A percentile compares a stretch with the other conserved stretches of the same genome.
phyloP scores from a whole-genome alignment of 768 basidiomycete genomes.

The Leccinum obscurum region DNA sequence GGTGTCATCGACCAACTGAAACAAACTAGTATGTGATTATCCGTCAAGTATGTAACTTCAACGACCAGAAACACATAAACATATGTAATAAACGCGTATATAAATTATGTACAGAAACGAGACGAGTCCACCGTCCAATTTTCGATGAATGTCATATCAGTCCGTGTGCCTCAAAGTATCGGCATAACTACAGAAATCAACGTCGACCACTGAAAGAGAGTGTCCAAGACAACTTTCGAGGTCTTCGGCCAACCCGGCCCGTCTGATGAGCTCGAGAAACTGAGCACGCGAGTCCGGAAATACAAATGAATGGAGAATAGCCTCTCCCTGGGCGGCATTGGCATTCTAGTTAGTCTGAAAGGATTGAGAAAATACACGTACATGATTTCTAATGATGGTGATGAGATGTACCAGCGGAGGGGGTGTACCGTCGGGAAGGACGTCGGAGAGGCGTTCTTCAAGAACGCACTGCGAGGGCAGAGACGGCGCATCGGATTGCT shows the following conservation, averaged over 20 bases:
- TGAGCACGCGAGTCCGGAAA: constrained; percentile 76
- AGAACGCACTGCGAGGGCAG: constrained; percentile 7
- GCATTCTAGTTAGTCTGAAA: constrained; percentile 10
- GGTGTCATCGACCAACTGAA: constrained; percentile 7
- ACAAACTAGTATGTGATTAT: not conserved
- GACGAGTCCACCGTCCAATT: not conserved
- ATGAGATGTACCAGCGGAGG: constrained; percentile 46
- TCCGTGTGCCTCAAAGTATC: constrained; percentile 16
- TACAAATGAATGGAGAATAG: constrained; percentile 59
- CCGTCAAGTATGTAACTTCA: not conserved
- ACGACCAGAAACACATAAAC: not conserved
- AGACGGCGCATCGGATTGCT: constrained; percentile 40
- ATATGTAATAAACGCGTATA: constrained; percentile 5
- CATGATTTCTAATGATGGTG: constrained; percentile 57
- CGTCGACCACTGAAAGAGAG: constrained; percentile 37
- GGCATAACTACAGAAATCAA: constrained; percentile 73
- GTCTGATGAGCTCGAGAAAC: constrained; percentile 56
- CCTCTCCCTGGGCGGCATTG: constrained; percentile 44
- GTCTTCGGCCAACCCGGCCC: constrained; percentile 43
- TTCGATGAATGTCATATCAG: constrained; percentile 1
- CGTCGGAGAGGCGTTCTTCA: constrained; percentile 11
- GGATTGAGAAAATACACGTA: constrained; percentile 37
- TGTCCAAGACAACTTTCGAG: constrained; percentile 24
- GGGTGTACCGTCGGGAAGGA: constrained; percentile 9
- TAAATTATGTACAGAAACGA: not conserved